Percentiles rank a stretch among this genome's conserved stretches.
Evolutionary conservation across 2,329 filamentous ascomycete species (phyloP).

Genomic region (Verticillium tricorpus): DNA sequence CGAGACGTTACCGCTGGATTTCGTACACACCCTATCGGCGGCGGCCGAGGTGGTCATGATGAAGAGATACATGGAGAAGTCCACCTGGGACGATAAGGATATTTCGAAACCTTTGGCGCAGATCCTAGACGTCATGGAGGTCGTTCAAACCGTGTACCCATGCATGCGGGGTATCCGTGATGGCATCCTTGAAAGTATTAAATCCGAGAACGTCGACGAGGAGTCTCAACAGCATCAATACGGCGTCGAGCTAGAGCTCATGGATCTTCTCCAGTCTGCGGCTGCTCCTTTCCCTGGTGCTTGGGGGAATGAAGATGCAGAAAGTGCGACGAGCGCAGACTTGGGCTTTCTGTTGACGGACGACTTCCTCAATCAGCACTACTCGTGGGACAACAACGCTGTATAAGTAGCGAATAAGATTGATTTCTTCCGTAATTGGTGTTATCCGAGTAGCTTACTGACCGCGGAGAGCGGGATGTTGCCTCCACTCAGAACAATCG

Average conservation of each 20-base stretch:
- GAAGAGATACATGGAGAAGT: slow-evolving; percentile 35
- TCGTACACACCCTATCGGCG: slow-evolving; percentile 44
- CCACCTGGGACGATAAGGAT: slow-evolving; percentile 34
- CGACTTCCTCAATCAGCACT: slow-evolving; percentile 2
- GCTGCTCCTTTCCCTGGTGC: not conserved
- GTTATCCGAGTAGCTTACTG: not conserved
- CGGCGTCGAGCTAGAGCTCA: slow-evolving; percentile 2
- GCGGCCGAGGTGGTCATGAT: slow-evolving; percentile 42
- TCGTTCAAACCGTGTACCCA: slow-evolving; percentile 46
- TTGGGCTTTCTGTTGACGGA: slow-evolving; percentile 7
- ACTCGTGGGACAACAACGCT: not conserved
- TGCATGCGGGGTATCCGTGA: slow-evolving; percentile 38
- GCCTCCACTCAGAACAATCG: not conserved
- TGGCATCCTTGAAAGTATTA: slow-evolving; percentile 17
- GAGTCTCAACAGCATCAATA: not conserved
- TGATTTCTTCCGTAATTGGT: not conserved
- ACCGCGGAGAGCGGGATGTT: not conserved
- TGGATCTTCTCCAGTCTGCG: not conserved
- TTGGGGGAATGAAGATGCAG: not conserved
- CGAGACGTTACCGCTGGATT: slow-evolving; percentile 39
- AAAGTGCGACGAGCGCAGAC: not conserved
- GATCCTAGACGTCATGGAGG: slow-evolving; percentile 43
- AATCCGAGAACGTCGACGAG: not conserved
- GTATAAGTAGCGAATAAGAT: not conserved
- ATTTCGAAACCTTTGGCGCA: slow-evolving; percentile 46